A percentile compares a stretch with the other conserved stretches of the same genome.
Evolutionary conservation across 2,329 filamentous ascomycete species (phyloP).

Genomic region (Pseudogymnoascus sp.): DNA sequence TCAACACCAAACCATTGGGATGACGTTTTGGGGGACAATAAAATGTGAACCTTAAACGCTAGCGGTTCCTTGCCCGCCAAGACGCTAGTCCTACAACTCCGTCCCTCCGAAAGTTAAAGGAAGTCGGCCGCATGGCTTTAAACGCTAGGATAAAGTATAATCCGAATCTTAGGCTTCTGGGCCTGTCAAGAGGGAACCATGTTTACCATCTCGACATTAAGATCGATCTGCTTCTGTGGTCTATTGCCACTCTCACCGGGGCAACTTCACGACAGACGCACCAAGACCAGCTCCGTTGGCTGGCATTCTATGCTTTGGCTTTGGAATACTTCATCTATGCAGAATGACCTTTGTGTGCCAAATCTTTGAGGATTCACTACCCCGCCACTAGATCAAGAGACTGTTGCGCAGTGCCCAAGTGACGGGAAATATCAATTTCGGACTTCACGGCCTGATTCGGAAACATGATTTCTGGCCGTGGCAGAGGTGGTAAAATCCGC

Average conservation of each 20-base stretch:
- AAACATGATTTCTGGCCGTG: constrained; percentile 45
- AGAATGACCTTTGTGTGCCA: constrained; percentile 4
- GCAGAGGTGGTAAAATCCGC: constrained; percentile 53
- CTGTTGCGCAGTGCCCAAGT: not conserved
- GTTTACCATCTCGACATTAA: not conserved
- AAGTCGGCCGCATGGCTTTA: not conserved
- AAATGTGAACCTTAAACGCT: constrained; percentile 10
- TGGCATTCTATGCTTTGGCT: not conserved
- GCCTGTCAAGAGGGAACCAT: not conserved
- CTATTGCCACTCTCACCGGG: not conserved
- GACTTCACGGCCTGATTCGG: not conserved
- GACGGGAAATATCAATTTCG: not conserved
- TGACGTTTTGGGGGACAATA: constrained; percentile 1
- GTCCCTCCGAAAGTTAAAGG: not conserved
- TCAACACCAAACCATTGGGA: not conserved
- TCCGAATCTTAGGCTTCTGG: constrained; percentile 1
- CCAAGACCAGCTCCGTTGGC: not conserved
- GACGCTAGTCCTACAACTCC: not conserved
- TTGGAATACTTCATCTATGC: not conserved
- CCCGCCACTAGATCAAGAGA: not conserved
- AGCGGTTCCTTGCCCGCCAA: constrained; percentile 6
- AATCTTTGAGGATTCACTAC: constrained; percentile 4
- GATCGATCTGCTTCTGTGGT: not conserved
- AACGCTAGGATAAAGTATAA: constrained; percentile 9
- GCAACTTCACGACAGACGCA: not conserved